Conservation (phyloP, 1,139 yeast species). For the Lodderomyces pseudojiufengensis region DNA sequence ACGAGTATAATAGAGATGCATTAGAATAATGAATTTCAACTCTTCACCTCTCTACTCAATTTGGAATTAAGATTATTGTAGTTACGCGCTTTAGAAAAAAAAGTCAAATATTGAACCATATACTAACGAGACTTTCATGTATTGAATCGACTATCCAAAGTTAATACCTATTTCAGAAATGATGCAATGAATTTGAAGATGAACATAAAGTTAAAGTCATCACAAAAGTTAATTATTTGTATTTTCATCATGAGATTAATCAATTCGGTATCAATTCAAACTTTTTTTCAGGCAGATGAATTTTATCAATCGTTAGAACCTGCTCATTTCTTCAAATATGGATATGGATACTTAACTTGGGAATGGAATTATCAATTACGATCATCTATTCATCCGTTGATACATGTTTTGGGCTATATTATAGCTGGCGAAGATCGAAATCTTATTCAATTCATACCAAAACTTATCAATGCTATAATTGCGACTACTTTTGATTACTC, state of each 20-base stretch:
- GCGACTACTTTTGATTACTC: constrained; percentile 73
- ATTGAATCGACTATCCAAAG: too few relatives aligned
- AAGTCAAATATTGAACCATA: too few relatives aligned
- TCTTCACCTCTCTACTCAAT: too few relatives aligned
- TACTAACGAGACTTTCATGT: too few relatives aligned
- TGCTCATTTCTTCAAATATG: constrained; percentile 71
- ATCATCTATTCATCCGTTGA: constrained; percentile 73
- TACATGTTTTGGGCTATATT: constrained; percentile 51
- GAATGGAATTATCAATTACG: constrained; percentile 82
- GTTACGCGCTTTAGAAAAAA: too few relatives aligned
- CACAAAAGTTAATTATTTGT: constrained; percentile 6
- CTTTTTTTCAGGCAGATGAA: constrained; percentile 96
- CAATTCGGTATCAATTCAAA: constrained; percentile 60
- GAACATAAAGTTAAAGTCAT: background rate
- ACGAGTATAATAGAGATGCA: too few relatives aligned
- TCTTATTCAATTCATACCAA: constrained; percentile 45
- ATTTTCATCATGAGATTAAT: constrained; percentile 25
- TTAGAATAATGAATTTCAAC: too few relatives aligned
- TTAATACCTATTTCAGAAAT: too few relatives aligned
- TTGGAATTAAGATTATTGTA: too few relatives aligned
- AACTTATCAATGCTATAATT: constrained; percentile 61
- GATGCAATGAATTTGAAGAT: background rate
- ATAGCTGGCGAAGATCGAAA: constrained; percentile 14
- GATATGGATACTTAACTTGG: constrained; percentile 89
- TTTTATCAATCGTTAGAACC: constrained; percentile 92